Evolutionary conservation across 1,284 basidiomycete genomes (phyloP).

Genomic region (Meira nashicola): DNA sequence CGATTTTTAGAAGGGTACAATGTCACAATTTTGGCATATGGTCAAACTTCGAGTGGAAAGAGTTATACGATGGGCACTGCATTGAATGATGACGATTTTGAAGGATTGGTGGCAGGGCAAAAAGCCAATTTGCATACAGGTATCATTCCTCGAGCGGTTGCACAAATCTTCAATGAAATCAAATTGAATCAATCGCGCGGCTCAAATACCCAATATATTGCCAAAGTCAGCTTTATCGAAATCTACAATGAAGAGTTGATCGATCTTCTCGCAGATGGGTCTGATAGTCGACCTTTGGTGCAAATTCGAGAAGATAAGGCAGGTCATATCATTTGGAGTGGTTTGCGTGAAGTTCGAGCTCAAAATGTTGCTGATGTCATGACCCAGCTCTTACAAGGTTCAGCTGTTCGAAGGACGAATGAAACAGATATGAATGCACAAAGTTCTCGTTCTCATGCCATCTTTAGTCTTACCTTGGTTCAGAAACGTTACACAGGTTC

Average conservation of each 20-base stretch:
- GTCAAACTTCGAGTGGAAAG: conserved; percentile 94
- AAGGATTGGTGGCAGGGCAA: conserved; percentile 31
- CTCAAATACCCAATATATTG: conserved; percentile 53
- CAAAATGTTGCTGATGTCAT: conserved; percentile 81
- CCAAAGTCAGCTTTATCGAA: conserved; percentile 63
- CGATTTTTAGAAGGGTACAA: conserved; percentile 94
- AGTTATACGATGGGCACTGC: conserved; percentile 79
- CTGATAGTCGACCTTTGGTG: conserved; percentile 65
- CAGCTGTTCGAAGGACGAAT: conserved; percentile 83
- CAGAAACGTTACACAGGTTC: conserved; percentile 54
- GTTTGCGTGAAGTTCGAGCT: conserved; percentile 83
- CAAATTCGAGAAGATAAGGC: conserved; percentile 95
- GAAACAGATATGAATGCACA: conserved; percentile 99
- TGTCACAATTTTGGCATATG: conserved; percentile 94
- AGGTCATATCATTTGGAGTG: conserved; percentile 94
- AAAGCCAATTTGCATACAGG: conserved; percentile 57
- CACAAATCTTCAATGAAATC: conserved; percentile 78
- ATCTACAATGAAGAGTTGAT: conserved; percentile 79
- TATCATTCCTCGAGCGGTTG: conserved; percentile 89
- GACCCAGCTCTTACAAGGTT: conserved; percentile 75
- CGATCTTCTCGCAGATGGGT: conserved; percentile 48
- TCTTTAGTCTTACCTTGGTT: conserved; percentile 89
- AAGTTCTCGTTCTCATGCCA: conserved; percentile 94
- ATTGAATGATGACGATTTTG: conserved; percentile 36
- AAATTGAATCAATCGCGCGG: conserved; percentile 56